These are phyloP conservation scores for Solanum infundibuliforme DNA, from an alignment of 257 asterid genomes.

Conservation along the genomic window DNA sequence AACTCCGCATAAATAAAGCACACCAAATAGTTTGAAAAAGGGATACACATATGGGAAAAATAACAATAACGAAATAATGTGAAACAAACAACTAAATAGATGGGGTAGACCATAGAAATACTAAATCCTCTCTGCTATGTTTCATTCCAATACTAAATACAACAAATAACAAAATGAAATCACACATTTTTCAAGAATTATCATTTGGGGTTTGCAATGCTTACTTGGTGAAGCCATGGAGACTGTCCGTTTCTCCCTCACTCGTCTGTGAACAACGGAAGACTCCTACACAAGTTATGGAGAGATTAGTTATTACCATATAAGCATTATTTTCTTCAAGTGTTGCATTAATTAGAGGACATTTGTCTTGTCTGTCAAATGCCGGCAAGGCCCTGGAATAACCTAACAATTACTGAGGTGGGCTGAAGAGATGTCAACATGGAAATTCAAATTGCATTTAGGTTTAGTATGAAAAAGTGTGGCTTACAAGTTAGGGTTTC, in stretches of 20 bases:
- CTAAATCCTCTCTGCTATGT: neutral
- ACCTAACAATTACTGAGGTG: neutral
- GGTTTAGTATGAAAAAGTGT: slow-evolving; percentile 5
- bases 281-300: neutral
- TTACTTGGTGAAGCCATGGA: neutral
- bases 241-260: neutral
- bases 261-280: neutral
- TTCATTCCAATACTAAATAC: neutral
- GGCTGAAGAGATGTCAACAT: neutral
- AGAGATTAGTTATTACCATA: too few species aligned
- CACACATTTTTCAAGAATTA: neutral
- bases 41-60: neutral
- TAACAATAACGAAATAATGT: neutral
- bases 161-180: neutral
- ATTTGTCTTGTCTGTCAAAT: neutral
- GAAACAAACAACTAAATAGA: neutral
- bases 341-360: neutral
- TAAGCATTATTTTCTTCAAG: too few species aligned
- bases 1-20: neutral
- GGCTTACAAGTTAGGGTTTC: slow-evolving; percentile 22
- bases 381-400: neutral
- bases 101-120: neutral
- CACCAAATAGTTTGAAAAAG: neutral
- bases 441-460: neutral
- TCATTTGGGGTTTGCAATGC: neutral